Base-by-base conservation (phyloP, 1,284 basidiomycete genomes). In the Pholiota adiposa region DNA sequence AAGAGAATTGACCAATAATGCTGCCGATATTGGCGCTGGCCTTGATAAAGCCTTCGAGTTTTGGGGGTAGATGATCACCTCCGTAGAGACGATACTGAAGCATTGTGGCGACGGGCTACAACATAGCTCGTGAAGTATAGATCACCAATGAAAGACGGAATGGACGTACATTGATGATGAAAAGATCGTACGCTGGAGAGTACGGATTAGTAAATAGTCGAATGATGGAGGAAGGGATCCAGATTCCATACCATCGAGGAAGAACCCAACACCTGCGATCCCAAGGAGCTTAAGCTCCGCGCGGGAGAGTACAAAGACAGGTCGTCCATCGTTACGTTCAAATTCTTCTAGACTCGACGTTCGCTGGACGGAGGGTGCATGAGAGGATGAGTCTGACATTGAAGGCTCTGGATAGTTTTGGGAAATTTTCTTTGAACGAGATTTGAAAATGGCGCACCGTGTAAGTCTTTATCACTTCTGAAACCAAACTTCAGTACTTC, bases 1-100 rank as follows among this genome's bases (percentile, higher is more conserved):
- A 93, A 0, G 72, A 69, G 65, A 93, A 86, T 75, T 92, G 90
- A 33, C 89, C 90, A 43, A 90, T 84, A 55, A 91, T 87, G 65
- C 84, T 85, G 2, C 89, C 89, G 38, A 91, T 90, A 72, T 90
- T 90, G 3, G 89, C 87, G 3, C 79, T 75, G 4, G 88, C 88
- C 67, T 90, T 90, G 65, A 90, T 59, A 63, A 90, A 79, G 23
- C 88, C 87, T 69, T 88, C 76, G 2, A 89, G 78, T 48, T 83
- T 80, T 0, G 79, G 60, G 0, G 88, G 89, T 19, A 90, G 79
- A 38, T 73, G 66, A 0, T 70, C 60, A 11, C 85, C 86, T 52
- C 75, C 78, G 64, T 88, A 91, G 38, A 92, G 79, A 8, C 73
- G 77, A 21, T 72, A 31, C 11, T n/a, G 36, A 16, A 38, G 36